Percentiles rank a stretch among this genome's conserved stretches.
Conservation (phyloP, 306 rosid species). For the Hylodesmum podocarpum region DNA sequence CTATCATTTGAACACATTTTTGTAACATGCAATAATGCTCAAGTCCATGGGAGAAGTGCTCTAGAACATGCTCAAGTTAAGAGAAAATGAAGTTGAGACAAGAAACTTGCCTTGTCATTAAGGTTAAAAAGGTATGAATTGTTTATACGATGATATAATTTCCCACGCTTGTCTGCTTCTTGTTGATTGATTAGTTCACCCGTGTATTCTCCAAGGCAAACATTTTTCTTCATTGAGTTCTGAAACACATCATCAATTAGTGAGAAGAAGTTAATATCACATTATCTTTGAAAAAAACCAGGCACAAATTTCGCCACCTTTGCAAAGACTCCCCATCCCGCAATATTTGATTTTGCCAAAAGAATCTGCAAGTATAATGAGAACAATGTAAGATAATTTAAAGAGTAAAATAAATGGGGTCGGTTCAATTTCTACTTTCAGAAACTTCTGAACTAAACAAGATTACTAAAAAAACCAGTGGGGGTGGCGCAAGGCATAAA, state of each 20-base stretch:
- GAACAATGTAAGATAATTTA: constrained; percentile 4
- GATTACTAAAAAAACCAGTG: not conserved
- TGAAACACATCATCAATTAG: constrained; percentile 47
- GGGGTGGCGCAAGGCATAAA: not conserved
- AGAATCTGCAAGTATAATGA: constrained; percentile 57
- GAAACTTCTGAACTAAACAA: too few relatives aligned
- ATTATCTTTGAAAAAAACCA: not conserved
- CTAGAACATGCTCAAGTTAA: not conserved
- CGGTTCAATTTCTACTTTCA: too few relatives aligned
- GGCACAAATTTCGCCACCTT: constrained; percentile 52
- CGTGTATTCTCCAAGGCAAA: constrained; percentile 84
- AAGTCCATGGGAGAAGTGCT: not conserved
- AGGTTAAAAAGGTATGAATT: constrained; percentile 80
- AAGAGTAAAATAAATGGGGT: not conserved
- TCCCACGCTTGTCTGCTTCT: constrained; percentile 90
- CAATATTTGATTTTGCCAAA: constrained; percentile 73
- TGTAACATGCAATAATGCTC: not conserved
- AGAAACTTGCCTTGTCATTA: constrained; percentile 69
- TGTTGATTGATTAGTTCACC: constrained; percentile 73
- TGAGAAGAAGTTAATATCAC: constrained; percentile 1
- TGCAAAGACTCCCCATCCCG: constrained; percentile 95
- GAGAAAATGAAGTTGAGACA: not conserved
- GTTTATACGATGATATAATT: constrained; percentile 69
- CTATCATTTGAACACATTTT: not conserved
- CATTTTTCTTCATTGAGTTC: constrained; percentile 77